A percentile compares a stretch with the other conserved stretches of the same genome.
Evolutionary conservation across 805 yeast species (phyloP).

Genomic region (Torulaspora quercuum): DNA sequence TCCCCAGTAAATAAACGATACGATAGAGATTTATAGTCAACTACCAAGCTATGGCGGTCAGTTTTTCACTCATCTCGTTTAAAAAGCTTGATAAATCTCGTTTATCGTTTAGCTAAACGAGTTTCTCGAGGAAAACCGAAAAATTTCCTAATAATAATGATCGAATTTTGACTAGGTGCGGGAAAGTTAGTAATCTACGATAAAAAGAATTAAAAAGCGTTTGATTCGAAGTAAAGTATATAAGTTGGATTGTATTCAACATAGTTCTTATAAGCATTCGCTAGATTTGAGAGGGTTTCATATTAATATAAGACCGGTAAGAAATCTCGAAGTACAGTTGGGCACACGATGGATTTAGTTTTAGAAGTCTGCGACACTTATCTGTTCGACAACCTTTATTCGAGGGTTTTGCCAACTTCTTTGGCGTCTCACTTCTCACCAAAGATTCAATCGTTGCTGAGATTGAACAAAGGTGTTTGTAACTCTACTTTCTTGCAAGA

Average conservation of each 20-base stretch:
- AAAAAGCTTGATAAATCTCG: too few relatives aligned
- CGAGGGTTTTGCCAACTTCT: constrained; percentile 60
- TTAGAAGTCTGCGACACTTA: constrained; percentile 75
- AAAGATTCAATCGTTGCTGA: constrained; percentile 22
- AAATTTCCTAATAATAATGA: constrained; percentile 3
- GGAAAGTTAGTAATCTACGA: constrained; percentile 1
- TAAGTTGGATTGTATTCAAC: too few relatives aligned
- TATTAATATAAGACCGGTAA: too few relatives aligned
- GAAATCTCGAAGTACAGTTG: too few relatives aligned
- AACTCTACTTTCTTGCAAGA: constrained; percentile 28
- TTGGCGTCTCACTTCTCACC: constrained; percentile 40
- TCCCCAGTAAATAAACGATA: neutral
- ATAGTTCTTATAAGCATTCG: too few relatives aligned
- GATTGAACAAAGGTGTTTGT: constrained; percentile 25
- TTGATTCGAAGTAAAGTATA: too few relatives aligned
- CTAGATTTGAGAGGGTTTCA: too few relatives aligned
- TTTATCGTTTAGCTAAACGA: constrained; percentile 12
- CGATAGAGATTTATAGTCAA: too few relatives aligned
- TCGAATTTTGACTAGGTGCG: constrained; percentile 7
- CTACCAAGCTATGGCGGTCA: too few relatives aligned
- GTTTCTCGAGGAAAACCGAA: constrained; percentile 5
- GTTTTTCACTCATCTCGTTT: too few relatives aligned
- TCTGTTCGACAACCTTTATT: constrained; percentile 70
- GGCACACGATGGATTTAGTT: constrained; percentile 74
- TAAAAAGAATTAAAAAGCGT: constrained; percentile 1